Base-by-base conservation (phyloP, 179 eudicot genomes). In the Camellia oleifera region DNA sequence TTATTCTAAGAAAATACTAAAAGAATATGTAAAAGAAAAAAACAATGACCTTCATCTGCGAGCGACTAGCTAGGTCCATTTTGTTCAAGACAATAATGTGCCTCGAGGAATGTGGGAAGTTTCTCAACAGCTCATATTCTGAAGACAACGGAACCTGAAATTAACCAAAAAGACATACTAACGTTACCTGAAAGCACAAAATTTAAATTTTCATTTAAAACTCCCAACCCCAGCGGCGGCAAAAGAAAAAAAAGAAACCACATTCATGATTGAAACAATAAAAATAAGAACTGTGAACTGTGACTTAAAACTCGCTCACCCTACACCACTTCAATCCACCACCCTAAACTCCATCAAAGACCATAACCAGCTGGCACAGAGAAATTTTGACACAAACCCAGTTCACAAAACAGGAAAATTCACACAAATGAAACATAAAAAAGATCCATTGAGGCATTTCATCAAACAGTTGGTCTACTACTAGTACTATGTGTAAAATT, bases 131-230 rank as follows among this genome's bases (percentile, higher is more conserved):
- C 83, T 83, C 85, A 86, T 76, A 93, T 81, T 86, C 90, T 4
- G 97, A 95, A 54, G 97, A 92, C 77, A 90, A 74, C 6, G 98
- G 97, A 83, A 92, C 85, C 98, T 95, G 69, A 73, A 79, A 64
- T 44, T 40, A 40, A 79, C 3, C 40, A 26, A 3, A 66, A 77
- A 7, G 42, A 3, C 42, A 61, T 66, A 15, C 4, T 11, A 68
- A 17, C 26, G n/a, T 14, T 26, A 53, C n/a, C 62, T 13, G 40
- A 32, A 32, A 1, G 40, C 2, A 32, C 40, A 32, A 32, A 32
- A 1, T 32, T 32, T 32, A 32, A 32, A 32, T 32, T 32, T 32
- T 32, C 40, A 32, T 32, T 32, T 32, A 32, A 32, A 32, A 32
- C 40, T 32, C 40, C 40, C 40, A 32, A 32, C 40, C 40, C 40